Base-by-base conservation (phyloP, 2,329 filamentous ascomycete genomes). In the Calonectria leucothoes region DNA sequence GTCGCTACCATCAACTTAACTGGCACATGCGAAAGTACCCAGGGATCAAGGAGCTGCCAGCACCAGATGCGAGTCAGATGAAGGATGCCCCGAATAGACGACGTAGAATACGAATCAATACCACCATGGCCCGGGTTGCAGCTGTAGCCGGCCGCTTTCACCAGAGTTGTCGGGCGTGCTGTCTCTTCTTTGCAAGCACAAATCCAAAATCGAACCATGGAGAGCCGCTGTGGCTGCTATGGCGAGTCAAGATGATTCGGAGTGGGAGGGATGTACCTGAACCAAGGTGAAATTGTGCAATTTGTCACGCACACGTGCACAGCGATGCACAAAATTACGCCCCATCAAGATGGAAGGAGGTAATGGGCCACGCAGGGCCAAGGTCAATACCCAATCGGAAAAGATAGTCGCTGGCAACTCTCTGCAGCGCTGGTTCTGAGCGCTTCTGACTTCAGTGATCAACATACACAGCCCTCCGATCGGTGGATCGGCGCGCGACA, bases 391-490 rank as follows among this genome's bases (percentile, higher is more conserved):
- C 67, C 67, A 69, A 69, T 69, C 55, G 55, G 67, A 69, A 37
- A 69, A 31, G 55, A 59, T 48, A 39, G 39, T 42, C 67, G 42
- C 25, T 68, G 29, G 52, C 66, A 57, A 59, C 55, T 27, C 45
- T 61, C 25, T 49, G 31, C 52, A 11, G 25, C 42, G 31, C 39
- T 12, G 35, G 55, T 35, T 61, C 55, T 42, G 29, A 48, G 59
- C 69, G 68, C 72, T 69, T 70, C 49, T 69, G 66, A n/a, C 39
- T 77, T 76, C 76, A 77, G 74, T 75, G 77, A 77, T 78, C 78
- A 78, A 73, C 77, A 79, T 67, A 70, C 72, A 74, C 72, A 61
- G 74, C 75, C 75, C 76, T 79, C 72, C 74, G 69, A 78, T 79
- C 76, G 74, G 74, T 70, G 77, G 75, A 69, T 66, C 52, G 33